These are phyloP conservation scores for Metroxylon sagu DNA, from an alignment of 176 grass and related monocot species.

Conservation along the genomic window DNA sequence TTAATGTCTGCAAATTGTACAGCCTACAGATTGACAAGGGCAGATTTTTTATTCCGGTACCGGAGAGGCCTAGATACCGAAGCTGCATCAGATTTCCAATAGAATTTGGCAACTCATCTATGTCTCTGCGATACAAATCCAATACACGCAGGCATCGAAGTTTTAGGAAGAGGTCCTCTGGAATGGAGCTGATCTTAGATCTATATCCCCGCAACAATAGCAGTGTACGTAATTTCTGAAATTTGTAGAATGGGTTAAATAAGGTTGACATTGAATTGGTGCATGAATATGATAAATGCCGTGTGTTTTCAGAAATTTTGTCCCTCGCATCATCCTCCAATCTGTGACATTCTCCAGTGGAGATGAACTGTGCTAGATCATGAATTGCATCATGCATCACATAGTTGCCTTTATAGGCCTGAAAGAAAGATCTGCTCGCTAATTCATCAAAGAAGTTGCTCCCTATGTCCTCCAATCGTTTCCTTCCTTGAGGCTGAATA, in stretches of 20 bases:
- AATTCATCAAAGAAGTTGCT: constrained; percentile 65
- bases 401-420: constrained; percentile 44
- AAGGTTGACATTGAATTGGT: constrained; percentile 25
- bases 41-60: constrained; percentile 40
- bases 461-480: constrained; percentile 47
- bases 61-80: constrained; percentile 49
- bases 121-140: constrained; percentile 31
- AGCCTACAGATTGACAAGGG: constrained; percentile 42
- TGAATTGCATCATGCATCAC: constrained; percentile 87
- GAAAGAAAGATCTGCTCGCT: constrained; percentile 66
- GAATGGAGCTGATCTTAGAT: constrained; percentile 32
- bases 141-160: constrained; percentile 50
- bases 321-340: constrained; percentile 25
- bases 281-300: constrained; percentile 63
- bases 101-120: constrained; percentile 49
- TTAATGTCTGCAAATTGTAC: constrained; percentile 52
- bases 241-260: constrained; percentile 39
- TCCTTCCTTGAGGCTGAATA: constrained; percentile 35
- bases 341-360: constrained; percentile 41
- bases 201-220: constrained; percentile 50
- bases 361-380: constrained; percentile 60
- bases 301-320: constrained; percentile 15
- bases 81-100: constrained; percentile 63
- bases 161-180: constrained; percentile 38
- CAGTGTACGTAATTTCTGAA: constrained; percentile 49